Base-by-base conservation (phyloP, 176 grass and related monocot genomes). In the Aegilops sharonensis region DNA sequence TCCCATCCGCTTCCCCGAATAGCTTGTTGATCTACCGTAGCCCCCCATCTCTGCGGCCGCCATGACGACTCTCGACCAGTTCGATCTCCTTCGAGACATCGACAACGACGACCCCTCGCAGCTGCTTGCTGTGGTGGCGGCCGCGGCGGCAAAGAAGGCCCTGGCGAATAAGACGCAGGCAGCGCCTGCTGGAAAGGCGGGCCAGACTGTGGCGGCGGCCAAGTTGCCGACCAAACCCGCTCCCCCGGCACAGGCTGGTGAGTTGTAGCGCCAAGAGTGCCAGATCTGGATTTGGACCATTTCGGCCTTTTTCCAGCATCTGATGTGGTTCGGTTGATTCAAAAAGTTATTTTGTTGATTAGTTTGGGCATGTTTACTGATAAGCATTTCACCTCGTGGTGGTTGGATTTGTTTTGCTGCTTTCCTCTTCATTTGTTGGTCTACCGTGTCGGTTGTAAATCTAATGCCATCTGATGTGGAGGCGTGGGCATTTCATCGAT, bases 101-200 rank as follows among this genome's bases (percentile, higher is more conserved):
- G 95, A 98, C 87, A 92, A 90, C 93, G 95, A 98, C 8, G 95
- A 98, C 32, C 91, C 88, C 18, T 78, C 93, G 68, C 83, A 87
- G 36, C 88, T 98, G 40, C 78, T 98, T 8, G 90, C 90, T 4
- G 83, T 68, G 15, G 77, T 81, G 71, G 14, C 40, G 0, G 83
- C 65, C 0, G 81, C 86, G 0, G 88, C 87, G 63, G 87, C 87
- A 64, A 82, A 88, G 85, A 95, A 95, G 80, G 85, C 82, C 35
- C 88, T 67, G 45, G 69, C 86, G 52, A 88, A 86, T 69, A 85
- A 87, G 74, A 6, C 85, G 6, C 75, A 75, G 4, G 23, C 90
- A 2, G 83, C 89, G 17, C 75, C 83, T 15, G 43, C 80, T n/a
- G 85, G 81, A 6, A 91, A 91, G 70, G 81, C 69, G 4, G 77